These are phyloP conservation scores for Stachybotrys echinatus DNA, from an alignment of 2,329 filamentous ascomycete genomes.

Conservation along the genomic window DNA sequence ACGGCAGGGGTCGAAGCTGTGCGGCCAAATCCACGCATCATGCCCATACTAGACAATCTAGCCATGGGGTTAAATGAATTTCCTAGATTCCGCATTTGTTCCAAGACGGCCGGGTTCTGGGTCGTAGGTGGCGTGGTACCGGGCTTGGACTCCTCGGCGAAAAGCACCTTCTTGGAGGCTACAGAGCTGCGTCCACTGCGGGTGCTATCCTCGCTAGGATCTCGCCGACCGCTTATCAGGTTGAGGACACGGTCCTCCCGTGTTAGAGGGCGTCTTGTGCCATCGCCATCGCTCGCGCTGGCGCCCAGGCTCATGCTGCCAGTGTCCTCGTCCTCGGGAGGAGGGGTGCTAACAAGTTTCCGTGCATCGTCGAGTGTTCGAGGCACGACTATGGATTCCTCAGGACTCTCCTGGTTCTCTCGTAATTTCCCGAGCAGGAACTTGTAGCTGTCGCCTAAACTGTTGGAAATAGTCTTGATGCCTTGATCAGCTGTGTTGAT, in stretches of 20 bases:
- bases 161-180: constrained; percentile 53
- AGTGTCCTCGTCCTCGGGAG: constrained; percentile 58
- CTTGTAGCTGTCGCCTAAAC: constrained; percentile 86
- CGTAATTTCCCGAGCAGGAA: constrained; percentile 86
- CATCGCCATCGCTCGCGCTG: constrained; percentile 42
- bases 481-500: constrained; percentile 87
- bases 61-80: constrained; percentile 80
- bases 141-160: constrained; percentile 34
- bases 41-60: constrained; percentile 66
- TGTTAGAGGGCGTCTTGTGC: constrained; percentile 21
- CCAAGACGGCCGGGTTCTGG: constrained; percentile 57
- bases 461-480: constrained; percentile 86
- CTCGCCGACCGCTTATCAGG: constrained; percentile 68
- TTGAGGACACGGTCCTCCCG: constrained; percentile 63
- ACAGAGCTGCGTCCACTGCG: constrained; percentile 59
- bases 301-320: constrained; percentile 38
- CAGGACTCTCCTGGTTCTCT: constrained; percentile 52
- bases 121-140: constrained; percentile 9
- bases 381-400: constrained; percentile 57
- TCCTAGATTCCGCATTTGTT: constrained; percentile 76
- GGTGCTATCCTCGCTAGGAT: constrained; percentile 71
- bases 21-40: constrained; percentile 71
- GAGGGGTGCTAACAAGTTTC: constrained; percentile 74
- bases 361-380: constrained; percentile 91
- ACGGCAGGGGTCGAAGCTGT: constrained; percentile 31